Conservation (phyloP, 306 rosid genomes). For the Cucumis sativus region DNA sequence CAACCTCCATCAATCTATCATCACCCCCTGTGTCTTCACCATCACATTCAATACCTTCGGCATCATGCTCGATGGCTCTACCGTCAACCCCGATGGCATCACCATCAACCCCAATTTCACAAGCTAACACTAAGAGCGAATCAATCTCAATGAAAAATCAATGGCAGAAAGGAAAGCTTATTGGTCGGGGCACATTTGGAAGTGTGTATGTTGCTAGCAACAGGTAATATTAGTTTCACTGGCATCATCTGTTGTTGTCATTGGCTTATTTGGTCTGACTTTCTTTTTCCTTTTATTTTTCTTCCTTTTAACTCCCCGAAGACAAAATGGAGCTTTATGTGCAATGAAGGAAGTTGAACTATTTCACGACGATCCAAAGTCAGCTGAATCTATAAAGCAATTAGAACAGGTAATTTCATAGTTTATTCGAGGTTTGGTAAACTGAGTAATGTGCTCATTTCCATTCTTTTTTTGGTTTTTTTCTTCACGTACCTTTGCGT, state of each 20-base stretch:
- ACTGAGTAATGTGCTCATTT: not conserved
- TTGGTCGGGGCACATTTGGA: slow-evolving; percentile 98
- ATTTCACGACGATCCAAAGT: slow-evolving; percentile 79
- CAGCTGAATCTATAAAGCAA: slow-evolving; percentile 83
- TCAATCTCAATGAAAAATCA: slow-evolving; percentile 47
- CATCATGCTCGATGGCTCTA: not conserved
- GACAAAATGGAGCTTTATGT: slow-evolving; percentile 92
- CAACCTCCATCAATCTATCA: not conserved
- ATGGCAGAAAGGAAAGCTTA: slow-evolving; percentile 94
- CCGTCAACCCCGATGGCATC: not conserved
- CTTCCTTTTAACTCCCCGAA: slow-evolving; percentile 8
- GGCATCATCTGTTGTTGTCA: slow-evolving; percentile 6
- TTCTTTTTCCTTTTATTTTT: not conserved
- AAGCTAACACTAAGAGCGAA: slow-evolving; percentile 30
- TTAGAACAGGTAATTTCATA: slow-evolving; percentile 61
- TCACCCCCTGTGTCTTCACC: not conserved
- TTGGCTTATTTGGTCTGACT: slow-evolving; percentile 1
- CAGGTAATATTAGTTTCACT: slow-evolving; percentile 32
- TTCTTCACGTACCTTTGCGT: not conserved
- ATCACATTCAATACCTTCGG: not conserved
- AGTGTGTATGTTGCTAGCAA: slow-evolving; percentile 89
- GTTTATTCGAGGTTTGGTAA: not conserved
- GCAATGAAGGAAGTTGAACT: slow-evolving; percentile 98
- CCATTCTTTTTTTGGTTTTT: not conserved
- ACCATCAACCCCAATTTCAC: slow-evolving; percentile 14